Evolutionary conservation across 1,284 basidiomycete species (phyloP).

Genomic region (Peniophora sp.): DNA sequence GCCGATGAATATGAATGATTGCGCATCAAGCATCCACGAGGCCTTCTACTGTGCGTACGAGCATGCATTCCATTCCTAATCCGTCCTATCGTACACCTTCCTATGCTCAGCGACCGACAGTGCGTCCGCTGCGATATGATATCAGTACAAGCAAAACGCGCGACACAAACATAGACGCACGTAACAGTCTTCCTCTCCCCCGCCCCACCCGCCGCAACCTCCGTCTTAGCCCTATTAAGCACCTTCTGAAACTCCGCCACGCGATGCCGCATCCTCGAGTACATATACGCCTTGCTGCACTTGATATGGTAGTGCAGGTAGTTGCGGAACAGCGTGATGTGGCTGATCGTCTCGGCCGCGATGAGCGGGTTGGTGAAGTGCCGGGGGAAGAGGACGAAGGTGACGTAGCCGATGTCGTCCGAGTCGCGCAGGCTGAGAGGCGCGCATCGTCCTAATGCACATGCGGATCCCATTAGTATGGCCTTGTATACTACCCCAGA

Average conservation of each 20-base stretch:
- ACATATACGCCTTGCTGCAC: constrained; percentile 99
- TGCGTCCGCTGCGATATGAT: neutral
- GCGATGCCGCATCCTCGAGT: constrained; percentile 92
- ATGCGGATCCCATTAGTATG: too few species aligned
- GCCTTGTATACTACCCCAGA: too few species aligned
- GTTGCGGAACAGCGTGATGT: constrained; percentile 96
- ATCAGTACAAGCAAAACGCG: neutral
- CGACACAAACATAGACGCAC: constrained; percentile 35
- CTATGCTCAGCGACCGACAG: neutral
- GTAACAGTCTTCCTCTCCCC: constrained; percentile 90
- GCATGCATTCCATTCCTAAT: too few species aligned
- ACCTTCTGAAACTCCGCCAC: constrained; percentile 98
- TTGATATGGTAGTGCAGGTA: constrained; percentile 99
- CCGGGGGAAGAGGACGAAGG: constrained; percentile 96
- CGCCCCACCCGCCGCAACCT: constrained; percentile 66
- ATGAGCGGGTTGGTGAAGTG: constrained; percentile 81
- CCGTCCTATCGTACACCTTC: too few species aligned
- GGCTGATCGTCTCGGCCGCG: constrained; percentile 84
- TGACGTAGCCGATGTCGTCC: constrained; percentile 96
- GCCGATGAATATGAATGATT: too few species aligned
- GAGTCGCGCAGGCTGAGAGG: constrained; percentile 73
- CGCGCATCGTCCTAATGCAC: too few species aligned
- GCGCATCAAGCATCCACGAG: too few species aligned
- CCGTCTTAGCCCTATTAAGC: constrained; percentile 96
- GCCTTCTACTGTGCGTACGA: too few species aligned